Evolutionary conservation across 352 stramenopile genomes (phyloP).

Genomic region (Elongisporangium anandrum): DNA sequence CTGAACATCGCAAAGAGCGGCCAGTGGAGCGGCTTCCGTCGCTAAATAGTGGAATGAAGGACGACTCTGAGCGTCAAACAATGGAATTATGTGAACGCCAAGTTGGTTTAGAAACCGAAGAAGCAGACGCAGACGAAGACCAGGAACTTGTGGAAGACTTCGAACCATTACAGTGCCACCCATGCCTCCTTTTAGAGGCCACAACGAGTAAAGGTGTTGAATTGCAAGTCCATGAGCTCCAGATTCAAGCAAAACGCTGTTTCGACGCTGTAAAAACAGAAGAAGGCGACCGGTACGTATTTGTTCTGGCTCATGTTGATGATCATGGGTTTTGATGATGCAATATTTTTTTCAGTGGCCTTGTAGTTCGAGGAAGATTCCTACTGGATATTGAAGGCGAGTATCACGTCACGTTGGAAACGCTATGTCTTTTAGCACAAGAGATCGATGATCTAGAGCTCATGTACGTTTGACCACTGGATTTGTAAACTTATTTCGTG

Average conservation of each 20-base stretch:
- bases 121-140: constrained; percentile 9
- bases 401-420: constrained; percentile 20
- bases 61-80: neutral
- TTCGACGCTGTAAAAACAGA: constrained; percentile 1
- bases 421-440: constrained; percentile 44
- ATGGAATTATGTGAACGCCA: neutral
- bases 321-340: neutral
- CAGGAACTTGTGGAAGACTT: constrained; percentile 19
- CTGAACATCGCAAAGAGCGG: neutral
- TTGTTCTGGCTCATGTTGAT: neutral
- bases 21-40: neutral
- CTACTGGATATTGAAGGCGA: constrained; percentile 17
- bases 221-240: constrained; percentile 51
- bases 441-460: constrained; percentile 66
- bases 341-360: constrained; percentile 23
- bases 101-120: neutral
- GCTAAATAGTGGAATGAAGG: neutral
- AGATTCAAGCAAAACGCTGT: constrained; percentile 36
- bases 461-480: constrained; percentile 30
- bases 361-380: constrained; percentile 32
- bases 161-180: constrained; percentile 19
- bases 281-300: constrained; percentile 44
- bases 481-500: neutral
- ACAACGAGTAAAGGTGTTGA: constrained; percentile 58
- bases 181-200: constrained; percentile 57